These are phyloP conservation scores for Trametes cingulata DNA, from an alignment of 768 basidiomycete genomes.

Conservation along the genomic window DNA sequence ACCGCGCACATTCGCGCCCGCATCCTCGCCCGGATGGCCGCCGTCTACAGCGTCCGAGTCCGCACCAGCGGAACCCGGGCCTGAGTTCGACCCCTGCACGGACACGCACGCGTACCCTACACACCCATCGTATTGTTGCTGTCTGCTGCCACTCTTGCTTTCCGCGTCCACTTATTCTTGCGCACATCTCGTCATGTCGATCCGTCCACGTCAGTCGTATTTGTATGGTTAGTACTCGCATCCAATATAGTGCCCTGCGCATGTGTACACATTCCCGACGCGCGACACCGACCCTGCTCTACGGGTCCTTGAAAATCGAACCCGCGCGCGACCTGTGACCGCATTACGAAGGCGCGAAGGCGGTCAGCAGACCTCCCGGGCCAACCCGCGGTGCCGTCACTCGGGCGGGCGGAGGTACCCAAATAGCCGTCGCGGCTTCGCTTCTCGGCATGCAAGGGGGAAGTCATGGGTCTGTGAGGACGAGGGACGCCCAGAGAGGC, in stretches of 20 bases:
- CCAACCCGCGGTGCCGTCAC: conserved; percentile 3
- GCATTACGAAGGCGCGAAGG: not conserved
- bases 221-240: conserved; percentile 6
- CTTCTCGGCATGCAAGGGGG: conserved; percentile 6
- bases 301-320: too few species aligned
- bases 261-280: not conserved
- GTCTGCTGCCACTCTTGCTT: conserved; percentile 11
- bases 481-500: not conserved
- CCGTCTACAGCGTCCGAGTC: too few species aligned
- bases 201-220: not conserved
- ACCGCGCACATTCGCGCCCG: not conserved
- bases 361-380: conserved; percentile 7
- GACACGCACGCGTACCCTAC: conserved; percentile 18
- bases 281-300: too few species aligned
- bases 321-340: not conserved
- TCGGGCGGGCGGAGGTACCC: not conserved
- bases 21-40: not conserved
- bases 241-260: not conserved
- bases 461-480: conserved; percentile 5
- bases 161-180: not conserved
- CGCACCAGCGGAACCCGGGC: not conserved
- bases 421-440: conserved; percentile 6
- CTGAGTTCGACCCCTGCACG: not conserved
- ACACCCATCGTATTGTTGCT: conserved; percentile 9
- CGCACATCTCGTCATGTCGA: not conserved